phyloP scores from a whole-genome alignment of 108 stramenopile genomes.

The Asterionellopsis glacialis region DNA sequence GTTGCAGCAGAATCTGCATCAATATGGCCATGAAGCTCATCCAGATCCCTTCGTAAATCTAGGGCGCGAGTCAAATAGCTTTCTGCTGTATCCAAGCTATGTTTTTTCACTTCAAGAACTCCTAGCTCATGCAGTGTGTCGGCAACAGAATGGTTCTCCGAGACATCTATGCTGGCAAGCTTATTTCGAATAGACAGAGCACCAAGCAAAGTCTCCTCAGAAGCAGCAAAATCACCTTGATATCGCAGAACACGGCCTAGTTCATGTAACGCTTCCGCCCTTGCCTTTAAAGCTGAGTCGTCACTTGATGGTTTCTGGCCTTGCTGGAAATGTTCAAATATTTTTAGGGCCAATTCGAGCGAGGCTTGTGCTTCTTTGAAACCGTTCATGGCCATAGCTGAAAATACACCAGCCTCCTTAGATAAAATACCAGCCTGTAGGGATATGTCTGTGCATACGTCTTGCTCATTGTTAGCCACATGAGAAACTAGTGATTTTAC shows the following conservation, averaged over 20 bases:
- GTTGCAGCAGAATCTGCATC: conserved; percentile 56
- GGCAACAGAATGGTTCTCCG: conserved; percentile 6
- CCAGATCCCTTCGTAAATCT: conserved; percentile 29
- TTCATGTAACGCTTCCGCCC: conserved; percentile 39
- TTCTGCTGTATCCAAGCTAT: conserved; percentile 48
- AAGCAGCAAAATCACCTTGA: conserved; percentile 37
- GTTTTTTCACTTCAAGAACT: conserved; percentile 55
- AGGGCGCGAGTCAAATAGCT: conserved; percentile 35
- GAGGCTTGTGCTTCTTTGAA: conserved; percentile 53
- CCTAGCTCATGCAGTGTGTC: conserved; percentile 58
- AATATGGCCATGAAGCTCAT: conserved; percentile 29
- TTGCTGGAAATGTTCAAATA: conserved; percentile 20
- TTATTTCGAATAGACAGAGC: conserved; percentile 22
- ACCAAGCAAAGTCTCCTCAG: conserved; percentile 26
- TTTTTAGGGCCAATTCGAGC: conserved; percentile 37
- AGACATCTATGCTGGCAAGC: conserved; percentile 11
- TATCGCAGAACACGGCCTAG: conserved; percentile 44
- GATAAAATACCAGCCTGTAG: conserved; percentile 40
- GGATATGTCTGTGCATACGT: conserved; percentile 8
- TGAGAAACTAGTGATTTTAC: conserved; percentile 47
- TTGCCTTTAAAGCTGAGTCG: conserved; percentile 1
- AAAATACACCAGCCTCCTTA: conserved; percentile 47
- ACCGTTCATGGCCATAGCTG: conserved; percentile 58
- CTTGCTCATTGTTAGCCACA: conserved; percentile 4
- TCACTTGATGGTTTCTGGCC: conserved; percentile 4